Conservation (phyloP, 495 filamentous ascomycete species). For the Aspergillus avenaceus region DNA sequence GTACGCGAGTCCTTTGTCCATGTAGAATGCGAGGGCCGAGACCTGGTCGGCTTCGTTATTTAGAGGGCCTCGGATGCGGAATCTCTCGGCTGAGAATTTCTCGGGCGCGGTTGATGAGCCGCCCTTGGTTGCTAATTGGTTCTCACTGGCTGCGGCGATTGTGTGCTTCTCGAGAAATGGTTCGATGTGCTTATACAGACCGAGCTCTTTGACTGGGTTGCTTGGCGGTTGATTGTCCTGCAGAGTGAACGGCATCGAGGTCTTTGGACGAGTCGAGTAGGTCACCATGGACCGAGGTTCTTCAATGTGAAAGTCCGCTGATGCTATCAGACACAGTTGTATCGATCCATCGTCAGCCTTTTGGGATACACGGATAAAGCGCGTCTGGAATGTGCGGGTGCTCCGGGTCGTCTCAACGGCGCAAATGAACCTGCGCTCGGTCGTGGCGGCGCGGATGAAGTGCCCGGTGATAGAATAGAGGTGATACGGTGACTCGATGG, state of each 20-base stretch:
- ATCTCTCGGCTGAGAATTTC: conserved; percentile 6
- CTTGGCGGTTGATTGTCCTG: too few species aligned
- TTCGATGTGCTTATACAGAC: not conserved
- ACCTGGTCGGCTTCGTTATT: conserved; percentile 11
- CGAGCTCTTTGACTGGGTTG: not conserved
- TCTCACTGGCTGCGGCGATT: not conserved
- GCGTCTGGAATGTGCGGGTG: conserved; percentile 9
- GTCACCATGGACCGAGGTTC: conserved; percentile 8
- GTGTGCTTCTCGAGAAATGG: not conserved
- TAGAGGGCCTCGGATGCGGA: conserved; percentile 5
- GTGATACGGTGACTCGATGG: conserved; percentile 4
- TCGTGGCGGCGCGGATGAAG: conserved; percentile 7
- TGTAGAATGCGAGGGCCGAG: conserved; percentile 17
- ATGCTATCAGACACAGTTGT: conserved; percentile 9
- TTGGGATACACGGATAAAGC: conserved; percentile 8
- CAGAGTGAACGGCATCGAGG: not conserved
- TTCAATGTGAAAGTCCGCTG: conserved; percentile 14
- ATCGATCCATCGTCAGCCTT: not conserved
- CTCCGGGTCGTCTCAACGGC: conserved; percentile 4
- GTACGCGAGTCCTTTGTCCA: conserved; percentile 15
- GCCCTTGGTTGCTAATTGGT: not conserved
- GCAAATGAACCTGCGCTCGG: conserved; percentile 4
- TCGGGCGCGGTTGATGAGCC: too few species aligned
- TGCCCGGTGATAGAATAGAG: conserved; percentile 9
- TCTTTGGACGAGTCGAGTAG: conserved; percentile 3